These are phyloP conservation scores for Puccinia coronata DNA, from an alignment of 1,284 basidiomycete species.

Conservation along the genomic window DNA sequence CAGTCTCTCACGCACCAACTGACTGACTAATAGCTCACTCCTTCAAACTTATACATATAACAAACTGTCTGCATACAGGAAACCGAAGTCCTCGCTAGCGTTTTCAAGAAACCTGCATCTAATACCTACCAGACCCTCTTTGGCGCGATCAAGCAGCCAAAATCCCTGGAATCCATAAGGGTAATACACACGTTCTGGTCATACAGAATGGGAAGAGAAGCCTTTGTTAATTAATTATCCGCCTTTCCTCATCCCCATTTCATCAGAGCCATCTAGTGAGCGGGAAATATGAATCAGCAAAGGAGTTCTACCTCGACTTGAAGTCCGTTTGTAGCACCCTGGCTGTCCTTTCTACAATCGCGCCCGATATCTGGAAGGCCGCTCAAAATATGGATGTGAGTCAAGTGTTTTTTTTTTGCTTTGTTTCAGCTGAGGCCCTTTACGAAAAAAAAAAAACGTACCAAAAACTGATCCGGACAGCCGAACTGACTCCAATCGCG, in stretches of 20 bases:
- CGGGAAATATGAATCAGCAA: conserved; percentile 23
- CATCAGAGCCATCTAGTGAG: conserved; percentile 7
- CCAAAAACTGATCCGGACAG: background rate
- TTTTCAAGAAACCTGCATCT: background rate
- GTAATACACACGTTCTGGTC: background rate
- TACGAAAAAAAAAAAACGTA: background rate
- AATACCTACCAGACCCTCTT: background rate
- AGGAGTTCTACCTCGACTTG: conserved; percentile 12
- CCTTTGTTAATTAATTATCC: background rate
- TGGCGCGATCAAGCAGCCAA: conserved; percentile 1
- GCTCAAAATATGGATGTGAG: conserved; percentile 25
- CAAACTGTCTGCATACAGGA: too few relatives aligned
- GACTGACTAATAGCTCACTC: too few relatives aligned
- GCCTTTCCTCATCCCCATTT: background rate
- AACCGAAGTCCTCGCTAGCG: background rate
- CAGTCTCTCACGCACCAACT: background rate
- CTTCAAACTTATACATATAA: background rate
- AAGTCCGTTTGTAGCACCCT: conserved; percentile 23
- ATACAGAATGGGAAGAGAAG: background rate
- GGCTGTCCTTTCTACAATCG: background rate
- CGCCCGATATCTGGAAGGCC: conserved; percentile 1
- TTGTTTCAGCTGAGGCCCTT: too few relatives aligned
- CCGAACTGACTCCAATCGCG: background rate
- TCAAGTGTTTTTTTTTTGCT: too few relatives aligned
- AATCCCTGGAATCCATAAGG: background rate